Evolutionary conservation across 2,329 filamentous ascomycete species (phyloP), one percentile per base, ranked within the genome.

Genomic region (Fusarium xylarioides): DNA sequence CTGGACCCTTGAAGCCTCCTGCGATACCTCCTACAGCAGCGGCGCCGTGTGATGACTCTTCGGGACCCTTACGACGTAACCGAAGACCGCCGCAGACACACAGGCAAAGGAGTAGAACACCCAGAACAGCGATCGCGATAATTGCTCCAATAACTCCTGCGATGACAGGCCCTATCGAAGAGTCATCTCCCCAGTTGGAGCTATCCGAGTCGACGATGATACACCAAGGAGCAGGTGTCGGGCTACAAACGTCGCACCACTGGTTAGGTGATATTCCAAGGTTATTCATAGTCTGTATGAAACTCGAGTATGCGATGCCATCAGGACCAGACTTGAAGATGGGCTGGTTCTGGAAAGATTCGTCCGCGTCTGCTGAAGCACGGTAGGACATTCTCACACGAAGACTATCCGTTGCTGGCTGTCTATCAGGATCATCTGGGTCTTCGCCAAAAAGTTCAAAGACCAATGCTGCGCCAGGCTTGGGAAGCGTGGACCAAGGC

Each of bases 391-490:
- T 89, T n/a, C 89, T 86, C 9, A 91, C 85, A 63, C 80, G 83
- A 21, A 90, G 80, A 26, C 86, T 82, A 15, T 82, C 76, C 0
- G 73, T 63, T 5, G 71, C 52, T 1, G 84, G 83, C 65, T 66
- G 66, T 30, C 32, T 73, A 71, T 44, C 72, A 58, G 58, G 66
- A 47, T 65, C 63, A 10, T 74, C 60, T 7, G 71, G 47, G 26
- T 80, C 64, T 21, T 80, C 71, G 16, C 81, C 80, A 38, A 85
- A 80, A 23, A 91, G 80, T 82, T 97, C 95, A 78, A 96, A 95
- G 0, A 89, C 85, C 87, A 97, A 91, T 44, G 89, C 88, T 2
- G 91, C 91, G 1, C 94, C 94, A 42, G 94, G 93, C 72, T 91
- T 87, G 0, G 92, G 91, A 19, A 90, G 66, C 5, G 66, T 71